Conservation (phyloP, 2,329 filamentous ascomycete species). For the Tetracladium maxilliforme region DNA sequence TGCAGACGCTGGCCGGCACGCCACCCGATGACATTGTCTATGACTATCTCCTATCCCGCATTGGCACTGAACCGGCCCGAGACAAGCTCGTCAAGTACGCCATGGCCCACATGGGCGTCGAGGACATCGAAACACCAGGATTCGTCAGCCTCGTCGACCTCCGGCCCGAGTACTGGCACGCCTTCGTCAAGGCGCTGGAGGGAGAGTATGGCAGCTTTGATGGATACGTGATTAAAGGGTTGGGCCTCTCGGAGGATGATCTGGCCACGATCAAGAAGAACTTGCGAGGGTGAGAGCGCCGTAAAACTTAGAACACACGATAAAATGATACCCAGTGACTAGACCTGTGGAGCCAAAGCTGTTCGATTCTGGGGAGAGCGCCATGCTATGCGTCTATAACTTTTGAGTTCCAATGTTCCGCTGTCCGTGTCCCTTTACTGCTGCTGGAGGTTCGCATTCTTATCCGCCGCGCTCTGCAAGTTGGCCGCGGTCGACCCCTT, state of each 20-base stretch:
- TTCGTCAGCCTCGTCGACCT: conserved; percentile 32
- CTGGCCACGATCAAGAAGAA: conserved; percentile 30
- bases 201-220: conserved; percentile 31
- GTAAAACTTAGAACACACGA: no score
- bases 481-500: conserved; percentile 13
- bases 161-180: conserved; percentile 26
- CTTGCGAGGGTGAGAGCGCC: no score
- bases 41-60: conserved; percentile 38
- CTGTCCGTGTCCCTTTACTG: no score
- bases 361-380: no score
- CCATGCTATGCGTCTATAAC: no score
- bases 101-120: conserved; percentile 18
- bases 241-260: conserved; percentile 31
- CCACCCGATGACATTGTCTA: conserved; percentile 22
- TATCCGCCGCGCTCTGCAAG: no score
- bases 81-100: conserved; percentile 28
- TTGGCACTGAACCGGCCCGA: conserved; percentile 35
- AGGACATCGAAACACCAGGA: conserved; percentile 24
- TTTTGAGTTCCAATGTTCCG: no score
- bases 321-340: no score
- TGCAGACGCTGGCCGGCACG: conserved; percentile 34
- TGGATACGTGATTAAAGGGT: conserved; percentile 25
- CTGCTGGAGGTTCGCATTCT: no score
- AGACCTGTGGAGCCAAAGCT: no score
- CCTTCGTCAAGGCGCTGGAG: conserved; percentile 26